phyloP scores from a whole-genome alignment of 179 eudicot species.

The Amaranthus tricolor region DNA sequence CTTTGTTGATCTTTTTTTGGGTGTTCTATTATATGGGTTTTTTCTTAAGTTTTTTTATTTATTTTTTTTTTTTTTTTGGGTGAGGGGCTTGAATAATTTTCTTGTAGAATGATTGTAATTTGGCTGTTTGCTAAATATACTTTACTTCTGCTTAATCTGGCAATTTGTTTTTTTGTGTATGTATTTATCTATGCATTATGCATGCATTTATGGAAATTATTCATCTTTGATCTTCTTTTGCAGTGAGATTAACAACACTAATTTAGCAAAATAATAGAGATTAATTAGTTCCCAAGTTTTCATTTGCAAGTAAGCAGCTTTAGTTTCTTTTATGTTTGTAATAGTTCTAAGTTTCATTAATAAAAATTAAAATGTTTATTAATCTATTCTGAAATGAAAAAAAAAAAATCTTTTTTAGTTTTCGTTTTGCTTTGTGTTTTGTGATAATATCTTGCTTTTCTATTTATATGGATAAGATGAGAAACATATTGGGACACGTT shows the following conservation, averaged over 20 bases:
- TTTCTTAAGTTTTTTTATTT: too few relatives aligned
- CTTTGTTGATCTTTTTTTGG: not conserved
- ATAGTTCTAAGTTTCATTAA: not conserved
- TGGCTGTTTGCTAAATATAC: not conserved
- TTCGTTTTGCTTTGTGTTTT: constrained; percentile 7
- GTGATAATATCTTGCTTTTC: constrained; percentile 1
- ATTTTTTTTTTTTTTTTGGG: too few relatives aligned
- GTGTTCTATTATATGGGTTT: not conserved
- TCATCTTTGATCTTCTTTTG: constrained; percentile 21
- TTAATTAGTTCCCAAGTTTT: not conserved
- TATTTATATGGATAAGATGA: not conserved
- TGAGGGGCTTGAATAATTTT: not conserved
- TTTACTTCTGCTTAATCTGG: constrained; percentile 1
- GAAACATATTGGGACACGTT: constrained; percentile 10
- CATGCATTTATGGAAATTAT: constrained; percentile 16
- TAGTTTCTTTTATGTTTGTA: constrained; percentile 6
- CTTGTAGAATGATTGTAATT: not conserved
- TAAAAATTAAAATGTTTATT: not conserved
- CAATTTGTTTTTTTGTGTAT: constrained; percentile 6
- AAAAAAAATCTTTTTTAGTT: constrained; percentile 6
- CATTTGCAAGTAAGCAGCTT: constrained; percentile 16
- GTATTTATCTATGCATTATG: constrained; percentile 11
- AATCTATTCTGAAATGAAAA: not conserved
- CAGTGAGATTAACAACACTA: constrained; percentile 9
- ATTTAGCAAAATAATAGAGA: not conserved